Evolutionary conservation across 2,329 filamentous ascomycete genomes (phyloP).

Genomic region (Arachnomyces sp.): DNA sequence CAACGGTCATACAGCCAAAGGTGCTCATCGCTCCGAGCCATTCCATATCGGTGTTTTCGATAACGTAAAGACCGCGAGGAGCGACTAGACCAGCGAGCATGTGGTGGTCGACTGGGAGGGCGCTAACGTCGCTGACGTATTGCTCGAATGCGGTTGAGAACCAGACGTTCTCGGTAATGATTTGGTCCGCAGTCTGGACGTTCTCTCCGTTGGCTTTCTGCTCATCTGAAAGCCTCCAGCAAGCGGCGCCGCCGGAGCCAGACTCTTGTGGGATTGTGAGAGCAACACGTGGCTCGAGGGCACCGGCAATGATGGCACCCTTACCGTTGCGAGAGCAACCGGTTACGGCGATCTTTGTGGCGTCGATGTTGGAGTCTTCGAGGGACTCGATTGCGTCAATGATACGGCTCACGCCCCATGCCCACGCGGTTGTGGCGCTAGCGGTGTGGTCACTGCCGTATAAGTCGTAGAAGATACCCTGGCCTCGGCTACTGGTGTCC

Average conservation of each 20-base stretch:
- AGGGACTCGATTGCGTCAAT: constrained; percentile 51
- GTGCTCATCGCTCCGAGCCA: constrained; percentile 52
- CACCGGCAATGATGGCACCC: constrained; percentile 54
- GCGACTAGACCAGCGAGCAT: constrained; percentile 49
- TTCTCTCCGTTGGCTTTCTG: constrained; percentile 47
- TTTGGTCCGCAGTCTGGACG: constrained; percentile 53
- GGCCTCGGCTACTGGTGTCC: constrained; percentile 40
- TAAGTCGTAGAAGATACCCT: constrained; percentile 52
- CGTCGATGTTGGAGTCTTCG: constrained; percentile 41
- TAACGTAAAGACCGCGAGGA: constrained; percentile 47
- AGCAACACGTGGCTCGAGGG: constrained; percentile 50
- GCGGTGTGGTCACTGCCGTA: constrained; percentile 49
- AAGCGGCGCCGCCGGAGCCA: constrained; percentile 52
- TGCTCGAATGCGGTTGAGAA: constrained; percentile 49
- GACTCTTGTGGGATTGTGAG: constrained; percentile 56
- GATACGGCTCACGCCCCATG: constrained; percentile 54
- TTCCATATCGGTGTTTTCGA: constrained; percentile 51
- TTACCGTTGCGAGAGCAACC: constrained; percentile 59
- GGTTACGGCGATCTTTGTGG: constrained; percentile 47
- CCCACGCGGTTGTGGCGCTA: constrained; percentile 54
- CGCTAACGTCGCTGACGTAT: constrained; percentile 40
- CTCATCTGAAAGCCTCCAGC: constrained; percentile 50
- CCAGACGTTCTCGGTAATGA: constrained; percentile 56
- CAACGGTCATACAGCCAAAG: constrained; percentile 51
- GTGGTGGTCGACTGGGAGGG: constrained; percentile 51